Conservation (phyloP, 1,284 basidiomycete genomes). For the Trametes pubescens region DNA sequence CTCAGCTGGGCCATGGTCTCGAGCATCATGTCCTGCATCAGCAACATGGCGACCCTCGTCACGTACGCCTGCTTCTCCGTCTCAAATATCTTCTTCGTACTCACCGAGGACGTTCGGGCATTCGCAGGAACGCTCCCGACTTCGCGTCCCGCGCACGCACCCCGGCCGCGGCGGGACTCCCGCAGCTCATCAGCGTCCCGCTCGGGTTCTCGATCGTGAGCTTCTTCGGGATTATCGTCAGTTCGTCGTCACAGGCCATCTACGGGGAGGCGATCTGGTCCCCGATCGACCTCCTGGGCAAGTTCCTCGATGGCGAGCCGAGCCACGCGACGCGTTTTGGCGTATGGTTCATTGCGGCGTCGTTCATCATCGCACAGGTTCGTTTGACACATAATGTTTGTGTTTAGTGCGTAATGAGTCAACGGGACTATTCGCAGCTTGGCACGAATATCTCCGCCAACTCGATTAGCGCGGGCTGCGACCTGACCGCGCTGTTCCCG, state of each 20-base stretch:
- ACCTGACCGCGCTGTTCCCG: slow-evolving; percentile 82
- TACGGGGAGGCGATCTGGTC: slow-evolving; percentile 85
- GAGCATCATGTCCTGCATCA: slow-evolving; percentile 81
- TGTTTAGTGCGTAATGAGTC: neutral
- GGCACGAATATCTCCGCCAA: slow-evolving; percentile 88
- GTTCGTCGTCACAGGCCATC: slow-evolving; percentile 79
- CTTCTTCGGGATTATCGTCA: slow-evolving; percentile 87
- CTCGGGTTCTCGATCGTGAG: slow-evolving; percentile 80
- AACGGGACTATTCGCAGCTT: slow-evolving; percentile 7
- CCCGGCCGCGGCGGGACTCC: slow-evolving; percentile 73
- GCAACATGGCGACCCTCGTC: slow-evolving; percentile 81
- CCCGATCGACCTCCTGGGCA: slow-evolving; percentile 76
- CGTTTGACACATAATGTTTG: slow-evolving; percentile 22
- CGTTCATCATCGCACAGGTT: slow-evolving; percentile 79
- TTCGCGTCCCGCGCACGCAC: slow-evolving; percentile 79
- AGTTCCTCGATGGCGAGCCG: slow-evolving; percentile 72
- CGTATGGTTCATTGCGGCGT: slow-evolving; percentile 79
- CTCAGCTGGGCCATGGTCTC: slow-evolving; percentile 85
- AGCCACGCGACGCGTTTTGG: slow-evolving; percentile 73
- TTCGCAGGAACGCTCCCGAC: slow-evolving; percentile 73
- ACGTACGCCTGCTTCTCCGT: slow-evolving; percentile 61
- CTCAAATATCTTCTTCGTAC: too few species aligned
- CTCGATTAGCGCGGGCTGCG: slow-evolving; percentile 86
- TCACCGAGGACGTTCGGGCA: too few species aligned
- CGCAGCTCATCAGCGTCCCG: slow-evolving; percentile 80